phyloP scores from a whole-genome alignment of 331 rosid species.

The Prunus yedoensis region DNA sequence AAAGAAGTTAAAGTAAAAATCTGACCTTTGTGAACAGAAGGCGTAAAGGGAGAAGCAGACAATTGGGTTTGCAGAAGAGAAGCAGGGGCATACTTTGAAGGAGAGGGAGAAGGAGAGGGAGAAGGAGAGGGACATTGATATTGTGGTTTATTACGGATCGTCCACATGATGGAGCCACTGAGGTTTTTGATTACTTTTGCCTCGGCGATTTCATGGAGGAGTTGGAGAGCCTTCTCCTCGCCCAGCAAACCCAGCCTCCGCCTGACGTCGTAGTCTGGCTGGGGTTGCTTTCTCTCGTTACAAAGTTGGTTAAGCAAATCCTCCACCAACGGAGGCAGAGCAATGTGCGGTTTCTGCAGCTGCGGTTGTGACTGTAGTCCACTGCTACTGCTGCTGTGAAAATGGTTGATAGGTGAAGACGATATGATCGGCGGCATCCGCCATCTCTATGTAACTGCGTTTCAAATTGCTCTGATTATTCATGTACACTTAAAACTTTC shows the following conservation, averaged over 20 bases:
- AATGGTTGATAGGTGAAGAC: neutral
- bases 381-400: neutral
- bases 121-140: neutral
- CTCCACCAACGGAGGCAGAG: conserved; percentile 46
- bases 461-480: too few species aligned
- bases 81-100: conserved; percentile 6
- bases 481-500: too few species aligned
- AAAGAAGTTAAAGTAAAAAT: neutral
- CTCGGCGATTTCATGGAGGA: conserved; percentile 5
- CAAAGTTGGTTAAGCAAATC: conserved; percentile 28
- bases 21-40: neutral
- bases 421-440: neutral
- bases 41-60: neutral
- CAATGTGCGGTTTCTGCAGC: neutral
- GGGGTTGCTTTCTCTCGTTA: conserved; percentile 18
- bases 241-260: conserved; percentile 20
- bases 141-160: conserved; percentile 19
- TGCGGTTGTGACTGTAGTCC: neutral
- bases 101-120: neutral
- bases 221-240: conserved; percentile 33
- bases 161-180: neutral
- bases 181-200: neutral
- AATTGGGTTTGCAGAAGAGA: neutral
- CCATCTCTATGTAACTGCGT: neutral
- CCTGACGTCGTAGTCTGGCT: conserved; percentile 11